Conservation (phyloP, 78 protist genomes). For the Cavenderia fasciculata region DNA sequence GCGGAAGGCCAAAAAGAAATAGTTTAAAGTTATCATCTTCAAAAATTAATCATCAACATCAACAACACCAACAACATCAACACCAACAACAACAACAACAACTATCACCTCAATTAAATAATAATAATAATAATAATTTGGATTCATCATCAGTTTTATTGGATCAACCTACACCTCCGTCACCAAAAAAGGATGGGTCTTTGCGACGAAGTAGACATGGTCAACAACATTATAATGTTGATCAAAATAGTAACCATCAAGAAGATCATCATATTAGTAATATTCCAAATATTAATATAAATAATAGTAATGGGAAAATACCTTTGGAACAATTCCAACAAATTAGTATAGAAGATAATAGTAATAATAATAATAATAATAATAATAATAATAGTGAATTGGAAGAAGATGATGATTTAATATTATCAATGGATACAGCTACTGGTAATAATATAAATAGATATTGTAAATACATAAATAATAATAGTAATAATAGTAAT, state of each 20-base stretch:
- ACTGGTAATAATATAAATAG: not conserved
- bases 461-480: not conserved
- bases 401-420: not conserved
- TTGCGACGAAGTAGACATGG: not conserved
- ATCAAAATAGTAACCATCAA: not conserved
- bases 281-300: not conserved
- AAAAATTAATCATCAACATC: not conserved
- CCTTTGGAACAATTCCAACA: not conserved
- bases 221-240: not conserved
- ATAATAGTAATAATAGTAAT: conserved; percentile 1
- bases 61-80: not conserved
- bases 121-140: not conserved
- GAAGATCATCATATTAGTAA: not conserved
- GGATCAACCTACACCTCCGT: not conserved
- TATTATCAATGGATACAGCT: no score
- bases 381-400: not conserved
- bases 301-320: not conserved
- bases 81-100: not conserved
- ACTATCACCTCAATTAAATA: not conserved
- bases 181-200: not conserved
- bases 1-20: not conserved
- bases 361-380: not conserved
- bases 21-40: not conserved
- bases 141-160: not conserved
- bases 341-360: not conserved